Evolutionary conservation across 2,329 filamentous ascomycete species (phyloP).

Genomic region (Pseudogymnoascus sp.): DNA sequence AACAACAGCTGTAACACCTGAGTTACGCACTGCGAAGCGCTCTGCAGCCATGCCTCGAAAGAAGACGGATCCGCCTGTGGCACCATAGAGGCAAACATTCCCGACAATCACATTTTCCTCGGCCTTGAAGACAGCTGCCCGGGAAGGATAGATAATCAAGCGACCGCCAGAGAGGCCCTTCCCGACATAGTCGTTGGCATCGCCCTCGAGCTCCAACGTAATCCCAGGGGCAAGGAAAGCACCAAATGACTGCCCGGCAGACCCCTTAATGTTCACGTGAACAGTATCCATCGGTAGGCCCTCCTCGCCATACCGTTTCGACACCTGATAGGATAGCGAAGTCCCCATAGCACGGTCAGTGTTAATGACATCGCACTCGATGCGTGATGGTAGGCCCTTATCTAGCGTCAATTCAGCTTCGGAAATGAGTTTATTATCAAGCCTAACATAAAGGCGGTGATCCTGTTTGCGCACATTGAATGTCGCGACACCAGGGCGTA

Average conservation of each 20-base stretch:
- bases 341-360: constrained; percentile 92
- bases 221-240: constrained; percentile 90
- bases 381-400: constrained; percentile 85
- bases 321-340: constrained; percentile 92
- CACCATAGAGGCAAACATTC: constrained; percentile 92
- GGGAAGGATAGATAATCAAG: constrained; percentile 87
- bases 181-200: constrained; percentile 93
- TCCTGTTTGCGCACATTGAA: constrained; percentile 99
- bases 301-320: constrained; percentile 81
- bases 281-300: constrained; percentile 89
- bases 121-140: constrained; percentile 85
- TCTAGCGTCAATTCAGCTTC: constrained; percentile 92
- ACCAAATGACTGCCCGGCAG: constrained; percentile 93
- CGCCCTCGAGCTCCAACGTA: constrained; percentile 90
- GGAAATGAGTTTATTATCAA: constrained; percentile 95
- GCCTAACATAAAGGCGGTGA: constrained; percentile 82
- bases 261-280: constrained; percentile 93
- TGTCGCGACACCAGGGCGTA: constrained; percentile 87
- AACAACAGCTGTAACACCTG: constrained; percentile 89
- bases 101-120: constrained; percentile 93
- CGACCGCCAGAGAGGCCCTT: constrained; percentile 93
- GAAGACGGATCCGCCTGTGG: constrained; percentile 84
- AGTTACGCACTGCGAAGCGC: constrained; percentile 94
- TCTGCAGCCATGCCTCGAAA: constrained; percentile 96
- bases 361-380: constrained; percentile 95